A percentile compares a stretch with the other conserved stretches of the same genome.
These are phyloP conservation scores for Verruconis gallopava DNA, from an alignment of 2,329 filamentous ascomycete species.

Conservation along the genomic window DNA sequence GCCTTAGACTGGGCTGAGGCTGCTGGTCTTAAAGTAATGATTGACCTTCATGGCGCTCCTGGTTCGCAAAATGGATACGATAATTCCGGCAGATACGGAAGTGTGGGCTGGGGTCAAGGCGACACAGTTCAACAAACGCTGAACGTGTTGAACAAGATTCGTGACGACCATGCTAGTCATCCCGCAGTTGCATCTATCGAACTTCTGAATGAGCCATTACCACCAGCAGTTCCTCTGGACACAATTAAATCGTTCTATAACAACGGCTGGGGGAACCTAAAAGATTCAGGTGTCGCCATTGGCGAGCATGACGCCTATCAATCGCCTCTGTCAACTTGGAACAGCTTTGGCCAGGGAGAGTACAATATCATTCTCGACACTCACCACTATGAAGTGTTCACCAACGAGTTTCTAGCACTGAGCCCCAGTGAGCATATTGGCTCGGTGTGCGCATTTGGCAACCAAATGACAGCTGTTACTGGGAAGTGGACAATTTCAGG, in stretches of 20 bases:
- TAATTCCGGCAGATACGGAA: constrained; percentile 73
- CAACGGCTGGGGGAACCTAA: constrained; percentile 34
- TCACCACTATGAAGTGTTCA: constrained; percentile 37
- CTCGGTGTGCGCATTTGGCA: constrained; percentile 32
- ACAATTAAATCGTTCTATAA: constrained; percentile 33
- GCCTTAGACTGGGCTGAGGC: constrained; percentile 89
- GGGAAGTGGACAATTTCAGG: constrained; percentile 36
- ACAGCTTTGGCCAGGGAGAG: constrained; percentile 31
- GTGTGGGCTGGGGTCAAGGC: constrained; percentile 76
- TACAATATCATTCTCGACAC: constrained; percentile 31
- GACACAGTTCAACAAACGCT: constrained; percentile 65
- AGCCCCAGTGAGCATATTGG: constrained; percentile 26
- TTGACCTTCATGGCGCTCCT: constrained; percentile 80
- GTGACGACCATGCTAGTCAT: constrained; percentile 76
- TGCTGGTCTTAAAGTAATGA: constrained; percentile 80
- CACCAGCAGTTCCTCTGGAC: constrained; percentile 29
- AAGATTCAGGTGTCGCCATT: constrained; percentile 28
- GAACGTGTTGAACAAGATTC: constrained; percentile 75
- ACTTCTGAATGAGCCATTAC: constrained; percentile 74
- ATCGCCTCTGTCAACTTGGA: constrained; percentile 30
- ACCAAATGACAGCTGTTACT: constrained; percentile 31
- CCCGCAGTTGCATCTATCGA: constrained; percentile 83
- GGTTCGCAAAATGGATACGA: constrained; percentile 98
- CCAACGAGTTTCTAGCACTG: constrained; percentile 24
- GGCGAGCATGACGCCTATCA: constrained; percentile 35